Evolutionary conservation across 805 yeast genomes (phyloP).

Genomic region (Candida stauntonica): DNA sequence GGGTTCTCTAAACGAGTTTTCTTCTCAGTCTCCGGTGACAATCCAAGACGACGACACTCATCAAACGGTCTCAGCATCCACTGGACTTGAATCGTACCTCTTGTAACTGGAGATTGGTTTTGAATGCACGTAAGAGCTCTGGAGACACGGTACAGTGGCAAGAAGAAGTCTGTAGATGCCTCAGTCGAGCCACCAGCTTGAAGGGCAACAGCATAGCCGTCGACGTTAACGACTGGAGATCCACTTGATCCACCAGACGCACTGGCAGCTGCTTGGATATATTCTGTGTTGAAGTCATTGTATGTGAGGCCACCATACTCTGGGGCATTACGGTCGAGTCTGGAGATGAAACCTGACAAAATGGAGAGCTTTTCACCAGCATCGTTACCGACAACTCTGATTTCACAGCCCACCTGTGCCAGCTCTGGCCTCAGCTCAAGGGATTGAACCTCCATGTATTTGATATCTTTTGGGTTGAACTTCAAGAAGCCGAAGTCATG

Average conservation of each 20-base stretch:
- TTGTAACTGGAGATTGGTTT: slow-evolving; percentile 50
- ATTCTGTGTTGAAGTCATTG: slow-evolving; percentile 90
- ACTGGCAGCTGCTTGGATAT: slow-evolving; percentile 93
- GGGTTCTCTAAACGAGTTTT: slow-evolving; percentile 68
- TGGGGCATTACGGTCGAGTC: slow-evolving; percentile 92
- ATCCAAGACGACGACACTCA: slow-evolving; percentile 83
- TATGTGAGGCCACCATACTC: slow-evolving; percentile 85
- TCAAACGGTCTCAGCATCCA: slow-evolving; percentile 87
- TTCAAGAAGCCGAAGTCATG: slow-evolving; percentile 90
- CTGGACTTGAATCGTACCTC: slow-evolving; percentile 91
- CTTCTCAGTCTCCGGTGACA: slow-evolving; percentile 69
- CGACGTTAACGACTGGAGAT: slow-evolving; percentile 89
- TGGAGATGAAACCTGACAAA: slow-evolving; percentile 70
- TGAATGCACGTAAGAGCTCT: slow-evolving; percentile 80
- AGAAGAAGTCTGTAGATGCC: slow-evolving; percentile 88
- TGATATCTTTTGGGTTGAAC: slow-evolving; percentile 67
- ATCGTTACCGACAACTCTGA: slow-evolving; percentile 93
- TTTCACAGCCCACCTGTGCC: slow-evolving; percentile 89
- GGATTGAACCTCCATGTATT: slow-evolving; percentile 67
- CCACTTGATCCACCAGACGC: slow-evolving; percentile 97
- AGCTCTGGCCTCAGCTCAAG: slow-evolving; percentile 71
- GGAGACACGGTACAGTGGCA: slow-evolving; percentile 78
- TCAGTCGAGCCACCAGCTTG: slow-evolving; percentile 94
- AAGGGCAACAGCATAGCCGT: slow-evolving; percentile 83
- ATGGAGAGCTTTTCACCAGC: slow-evolving; percentile 93